Base-by-base conservation (phyloP, 306 rosid species). In the Oxytropis ochrocephala region DNA sequence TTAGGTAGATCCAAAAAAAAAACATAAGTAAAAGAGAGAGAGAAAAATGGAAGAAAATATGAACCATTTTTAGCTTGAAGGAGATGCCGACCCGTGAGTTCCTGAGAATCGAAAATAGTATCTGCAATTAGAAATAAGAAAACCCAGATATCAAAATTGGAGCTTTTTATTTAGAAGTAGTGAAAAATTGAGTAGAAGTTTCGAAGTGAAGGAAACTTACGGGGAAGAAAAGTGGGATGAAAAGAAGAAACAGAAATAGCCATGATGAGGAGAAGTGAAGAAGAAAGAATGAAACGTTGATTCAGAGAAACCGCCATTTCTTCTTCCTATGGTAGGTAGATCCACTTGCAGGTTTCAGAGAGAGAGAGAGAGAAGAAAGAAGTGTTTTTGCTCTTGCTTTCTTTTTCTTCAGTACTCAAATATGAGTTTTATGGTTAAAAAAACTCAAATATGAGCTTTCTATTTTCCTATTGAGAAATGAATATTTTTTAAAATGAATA, bases 51-150 rank as follows among this genome's bases (percentile, higher is more conserved):
- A 6, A 33, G 58, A 76, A 54, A 36, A 12, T 3, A 19, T 41
- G 12, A 85, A 83, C 99, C 88, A 91, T 82, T 79, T 75, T 80
- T 89, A 50, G 92, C 95, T 76, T 91, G 99, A 44, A 94, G 99
- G 64, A 94, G 92, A 75, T 39, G 83, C 66, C 97, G 89, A 52
- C 87, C 91, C 1, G 60, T 65, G 30, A 75, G 82, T 52, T 11
- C 30, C 64, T 81, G 81, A 65, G 84, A 78, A 78, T 78, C 84
- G 63, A 85, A 83, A 64, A 79, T 11, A 7, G 41, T 5, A 39
- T 73, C 99, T 94, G 97, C 60, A 82, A 73, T 24, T 2, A 36
- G 0, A 62, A 60, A 41, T 16, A 41, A 1, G 29, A 61, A 8
- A 75, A 12, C 75, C 73, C 36, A 39, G 8, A 85, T 29, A 7